Evolutionary conservation across 257 asterid genomes (phyloP).

Genomic region (Rhazya stricta): DNA sequence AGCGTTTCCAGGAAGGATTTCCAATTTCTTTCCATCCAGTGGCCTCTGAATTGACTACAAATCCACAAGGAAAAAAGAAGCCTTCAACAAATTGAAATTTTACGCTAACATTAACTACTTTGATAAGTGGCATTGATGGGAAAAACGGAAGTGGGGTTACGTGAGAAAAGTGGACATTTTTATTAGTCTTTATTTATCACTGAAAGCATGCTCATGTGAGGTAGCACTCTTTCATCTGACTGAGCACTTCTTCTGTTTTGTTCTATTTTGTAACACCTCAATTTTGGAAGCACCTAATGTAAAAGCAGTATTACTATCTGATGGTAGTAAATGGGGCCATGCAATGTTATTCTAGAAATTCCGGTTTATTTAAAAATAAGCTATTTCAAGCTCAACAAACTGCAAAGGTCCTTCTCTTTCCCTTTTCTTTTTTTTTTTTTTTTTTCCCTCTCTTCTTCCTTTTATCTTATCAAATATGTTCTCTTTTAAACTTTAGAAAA

Average conservation of each 20-base stretch:
- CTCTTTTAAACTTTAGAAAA: background rate
- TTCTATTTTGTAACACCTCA: background rate
- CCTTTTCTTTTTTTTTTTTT: too few species aligned
- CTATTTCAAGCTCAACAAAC: background rate
- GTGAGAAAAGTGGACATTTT: background rate
- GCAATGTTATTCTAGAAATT: background rate
- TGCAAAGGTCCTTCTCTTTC: background rate
- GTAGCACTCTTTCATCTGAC: background rate
- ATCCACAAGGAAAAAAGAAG: constrained; percentile 12
- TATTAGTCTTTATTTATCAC: background rate
- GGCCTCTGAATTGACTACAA: constrained; percentile 38
- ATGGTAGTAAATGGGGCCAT: background rate
- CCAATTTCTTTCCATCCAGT: constrained; percentile 46
- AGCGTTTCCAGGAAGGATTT: constrained; percentile 79
- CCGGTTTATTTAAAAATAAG: background rate
- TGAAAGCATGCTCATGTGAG: background rate
- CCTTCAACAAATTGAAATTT: constrained; percentile 11
- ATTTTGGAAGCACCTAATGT: too few species aligned
- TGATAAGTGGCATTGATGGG: background rate
- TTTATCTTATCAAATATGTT: background rate
- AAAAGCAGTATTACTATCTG: background rate
- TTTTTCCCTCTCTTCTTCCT: too few species aligned
- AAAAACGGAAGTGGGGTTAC: background rate
- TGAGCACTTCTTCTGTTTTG: background rate
- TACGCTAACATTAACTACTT: background rate